Evolutionary conservation across 1,139 yeast species (phyloP).

Genomic region (Groenewaldozyma auringiensis): DNA sequence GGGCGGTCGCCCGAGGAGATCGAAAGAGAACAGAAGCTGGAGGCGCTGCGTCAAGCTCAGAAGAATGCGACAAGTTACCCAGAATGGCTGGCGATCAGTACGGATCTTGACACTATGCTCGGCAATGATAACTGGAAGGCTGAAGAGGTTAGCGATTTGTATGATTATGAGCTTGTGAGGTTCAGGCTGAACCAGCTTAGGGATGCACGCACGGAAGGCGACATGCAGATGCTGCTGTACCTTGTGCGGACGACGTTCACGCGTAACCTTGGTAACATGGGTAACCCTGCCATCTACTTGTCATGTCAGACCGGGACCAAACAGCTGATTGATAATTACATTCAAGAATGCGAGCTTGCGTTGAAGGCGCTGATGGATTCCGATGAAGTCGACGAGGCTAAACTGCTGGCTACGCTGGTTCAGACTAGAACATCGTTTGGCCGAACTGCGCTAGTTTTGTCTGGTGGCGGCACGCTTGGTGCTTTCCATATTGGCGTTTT

Average conservation of each 20-base stretch:
- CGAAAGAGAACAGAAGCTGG: conserved; percentile 5
- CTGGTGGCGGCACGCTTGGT: conserved; percentile 96
- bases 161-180: conserved; percentile 60
- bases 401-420: conserved; percentile 66
- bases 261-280: conserved; percentile 82
- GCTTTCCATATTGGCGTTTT: conserved; percentile 88
- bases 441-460: conserved; percentile 80
- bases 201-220: conserved; percentile 48
- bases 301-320: conserved; percentile 86
- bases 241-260: conserved; percentile 78
- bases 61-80: conserved; percentile 46
- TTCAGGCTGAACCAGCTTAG: conserved; percentile 51
- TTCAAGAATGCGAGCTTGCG: conserved; percentile 64
- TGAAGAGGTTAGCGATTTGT: conserved; percentile 48
- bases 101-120: conserved; percentile 54
- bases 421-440: conserved; percentile 92
- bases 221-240: conserved; percentile 57
- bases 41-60: conserved; percentile 15
- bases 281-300: conserved; percentile 67
- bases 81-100: conserved; percentile 62
- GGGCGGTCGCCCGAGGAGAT: neutral
- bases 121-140: conserved; percentile 69
- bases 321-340: conserved; percentile 69
- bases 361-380: conserved; percentile 41
- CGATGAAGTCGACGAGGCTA: conserved; percentile 48